Percentiles rank a stretch among this genome's conserved stretches.
Conservation (phyloP, 305 asterid genomes). For the Fraxinus baroniana region DNA sequence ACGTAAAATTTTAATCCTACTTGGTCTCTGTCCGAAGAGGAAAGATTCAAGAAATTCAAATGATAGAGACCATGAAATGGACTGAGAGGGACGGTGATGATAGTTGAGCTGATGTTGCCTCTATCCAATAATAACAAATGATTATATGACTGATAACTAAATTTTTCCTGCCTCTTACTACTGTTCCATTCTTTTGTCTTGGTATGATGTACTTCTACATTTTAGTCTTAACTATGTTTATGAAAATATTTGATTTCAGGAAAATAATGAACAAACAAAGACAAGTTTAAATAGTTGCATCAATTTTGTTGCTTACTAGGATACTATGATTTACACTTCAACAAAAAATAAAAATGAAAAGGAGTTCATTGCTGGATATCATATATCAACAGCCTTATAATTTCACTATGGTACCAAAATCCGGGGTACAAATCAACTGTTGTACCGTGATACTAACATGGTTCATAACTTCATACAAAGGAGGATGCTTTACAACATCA, state of each 20-base stretch:
- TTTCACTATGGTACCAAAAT: background rate
- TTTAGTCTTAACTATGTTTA: background rate
- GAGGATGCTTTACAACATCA: background rate
- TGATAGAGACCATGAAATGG: conserved; percentile 1
- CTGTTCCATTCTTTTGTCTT: background rate
- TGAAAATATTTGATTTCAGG: background rate
- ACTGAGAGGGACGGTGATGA: conserved; percentile 1
- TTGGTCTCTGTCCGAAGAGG: background rate
- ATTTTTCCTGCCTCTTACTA: background rate
- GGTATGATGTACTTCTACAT: conserved; percentile 1
- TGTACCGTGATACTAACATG: background rate
- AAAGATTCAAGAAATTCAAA: conserved; percentile 2
- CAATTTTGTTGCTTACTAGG: background rate
- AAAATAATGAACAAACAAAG: background rate
- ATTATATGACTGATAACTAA: background rate
- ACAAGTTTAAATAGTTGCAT: background rate
- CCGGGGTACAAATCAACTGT: background rate
- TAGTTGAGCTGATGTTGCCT: background rate
- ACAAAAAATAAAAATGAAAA: background rate
- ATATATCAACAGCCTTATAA: background rate
- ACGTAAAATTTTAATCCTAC: background rate
- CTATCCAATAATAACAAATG: background rate
- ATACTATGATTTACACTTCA: background rate
- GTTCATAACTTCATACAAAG: background rate
- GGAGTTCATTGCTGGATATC: background rate